Evolutionary conservation across 495 filamentous ascomycete species (phyloP).

Genomic region (Cenococcum geophilum): DNA sequence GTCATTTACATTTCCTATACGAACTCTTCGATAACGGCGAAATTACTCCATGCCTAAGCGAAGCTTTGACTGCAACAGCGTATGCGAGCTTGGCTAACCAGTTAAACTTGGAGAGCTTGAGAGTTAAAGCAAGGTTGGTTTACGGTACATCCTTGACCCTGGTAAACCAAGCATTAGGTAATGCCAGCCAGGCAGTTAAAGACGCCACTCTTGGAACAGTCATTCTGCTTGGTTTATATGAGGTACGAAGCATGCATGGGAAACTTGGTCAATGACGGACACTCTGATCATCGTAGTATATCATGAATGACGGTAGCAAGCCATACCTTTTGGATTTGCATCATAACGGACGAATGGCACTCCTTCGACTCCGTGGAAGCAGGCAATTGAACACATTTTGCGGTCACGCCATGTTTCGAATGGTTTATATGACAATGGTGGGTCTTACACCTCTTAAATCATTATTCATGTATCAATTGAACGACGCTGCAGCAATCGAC

Average conservation of each 20-base stretch:
- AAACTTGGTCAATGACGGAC: background rate
- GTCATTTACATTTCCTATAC: background rate
- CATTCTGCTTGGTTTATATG: background rate
- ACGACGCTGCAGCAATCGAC: background rate
- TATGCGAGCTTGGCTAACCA: constrained; percentile 2
- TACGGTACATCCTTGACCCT: background rate
- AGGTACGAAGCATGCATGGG: background rate
- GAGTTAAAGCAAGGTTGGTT: background rate
- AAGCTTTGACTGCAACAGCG: background rate
- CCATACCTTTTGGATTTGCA: background rate
- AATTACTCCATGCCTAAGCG: background rate
- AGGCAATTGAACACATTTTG: background rate
- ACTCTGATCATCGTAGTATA: background rate
- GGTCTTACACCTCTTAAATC: background rate
- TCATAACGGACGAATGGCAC: background rate
- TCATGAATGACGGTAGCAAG: background rate
- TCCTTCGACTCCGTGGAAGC: background rate
- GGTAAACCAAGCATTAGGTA: background rate
- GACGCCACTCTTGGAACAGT: background rate
- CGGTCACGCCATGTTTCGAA: background rate
- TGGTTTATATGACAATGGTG: background rate
- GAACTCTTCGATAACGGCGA: background rate
- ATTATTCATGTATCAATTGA: background rate
- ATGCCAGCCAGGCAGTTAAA: background rate
- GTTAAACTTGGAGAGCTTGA: background rate